These are phyloP conservation scores for Przewalskia tangutica DNA, from an alignment of 257 asterid genomes.

Conservation along the genomic window DNA sequence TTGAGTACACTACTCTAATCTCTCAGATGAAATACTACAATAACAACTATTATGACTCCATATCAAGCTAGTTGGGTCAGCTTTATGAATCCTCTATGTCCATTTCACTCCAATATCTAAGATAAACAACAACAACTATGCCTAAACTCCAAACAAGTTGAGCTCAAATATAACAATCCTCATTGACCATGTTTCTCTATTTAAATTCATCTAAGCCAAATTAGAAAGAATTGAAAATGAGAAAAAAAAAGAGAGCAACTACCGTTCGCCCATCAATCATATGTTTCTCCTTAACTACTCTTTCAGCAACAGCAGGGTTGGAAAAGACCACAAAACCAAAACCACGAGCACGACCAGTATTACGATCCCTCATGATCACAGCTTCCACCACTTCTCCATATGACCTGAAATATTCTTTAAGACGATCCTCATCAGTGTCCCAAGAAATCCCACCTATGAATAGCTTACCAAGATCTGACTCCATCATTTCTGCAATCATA, in stretches of 20 bases:
- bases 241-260: conserved; percentile 12
- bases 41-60: background rate
- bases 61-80: background rate
- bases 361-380: conserved; percentile 79
- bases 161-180: background rate
- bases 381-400: conserved; percentile 78
- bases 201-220: background rate
- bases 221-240: background rate
- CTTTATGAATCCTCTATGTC: background rate
- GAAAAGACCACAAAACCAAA: conserved; percentile 74
- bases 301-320: conserved; percentile 62
- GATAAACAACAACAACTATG: background rate
- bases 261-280: conserved; percentile 69
- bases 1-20: background rate
- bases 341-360: conserved; percentile 82
- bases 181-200: background rate
- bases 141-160: background rate
- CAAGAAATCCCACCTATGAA: conserved; percentile 93
- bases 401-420: conserved; percentile 53
- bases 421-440: conserved; percentile 86
- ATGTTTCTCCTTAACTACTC: conserved; percentile 76
- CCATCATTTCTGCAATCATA: conserved; percentile 53
- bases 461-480: conserved; percentile 73
- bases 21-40: background rate
- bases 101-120: background rate